A percentile compares a stretch with the other conserved stretches of the same genome.
Evolutionary conservation across 768 basidiomycete species (phyloP).

Genomic region (Agaricus subrufescens): DNA sequence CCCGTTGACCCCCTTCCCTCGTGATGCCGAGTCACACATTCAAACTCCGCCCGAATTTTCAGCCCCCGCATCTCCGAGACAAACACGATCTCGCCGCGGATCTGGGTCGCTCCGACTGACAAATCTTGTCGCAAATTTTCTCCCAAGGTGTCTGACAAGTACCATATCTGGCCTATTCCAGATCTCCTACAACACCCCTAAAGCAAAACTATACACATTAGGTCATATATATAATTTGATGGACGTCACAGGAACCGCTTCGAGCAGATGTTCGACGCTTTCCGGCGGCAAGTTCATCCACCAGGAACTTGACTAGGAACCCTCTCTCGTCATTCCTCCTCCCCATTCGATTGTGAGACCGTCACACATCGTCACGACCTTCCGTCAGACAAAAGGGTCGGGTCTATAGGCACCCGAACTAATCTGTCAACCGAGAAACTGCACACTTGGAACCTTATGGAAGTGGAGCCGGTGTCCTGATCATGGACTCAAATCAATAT

Average conservation of each 20-base stretch:
- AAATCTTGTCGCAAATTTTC: not conserved
- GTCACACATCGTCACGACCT: too few species aligned
- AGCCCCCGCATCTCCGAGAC: conserved; percentile 16
- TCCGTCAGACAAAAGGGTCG: too few species aligned
- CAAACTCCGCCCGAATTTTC: conserved; percentile 30
- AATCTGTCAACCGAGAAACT: too few species aligned
- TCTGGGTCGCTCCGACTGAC: conserved; percentile 1
- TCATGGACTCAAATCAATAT: conserved; percentile 15
- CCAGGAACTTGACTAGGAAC: conserved; percentile 15
- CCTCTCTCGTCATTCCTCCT: not conserved
- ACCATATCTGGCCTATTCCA: not conserved
- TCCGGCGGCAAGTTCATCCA: conserved; percentile 29
- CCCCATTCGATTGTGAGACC: not conserved
- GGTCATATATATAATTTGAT: too few species aligned
- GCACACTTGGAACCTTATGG: conserved; percentile 23
- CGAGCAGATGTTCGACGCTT: not conserved
- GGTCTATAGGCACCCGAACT: too few species aligned
- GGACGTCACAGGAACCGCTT: conserved; percentile 33
- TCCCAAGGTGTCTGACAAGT: too few species aligned
- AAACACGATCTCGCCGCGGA: conserved; percentile 4
- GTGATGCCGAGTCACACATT: conserved; percentile 26
- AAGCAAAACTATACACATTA: not conserved
- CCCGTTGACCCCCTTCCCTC: conserved; percentile 1
- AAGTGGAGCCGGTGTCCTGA: conserved; percentile 26
- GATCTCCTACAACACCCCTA: conserved; percentile 5